Conservation (phyloP, 106 monocot species). For the Allium cepa region DNA sequence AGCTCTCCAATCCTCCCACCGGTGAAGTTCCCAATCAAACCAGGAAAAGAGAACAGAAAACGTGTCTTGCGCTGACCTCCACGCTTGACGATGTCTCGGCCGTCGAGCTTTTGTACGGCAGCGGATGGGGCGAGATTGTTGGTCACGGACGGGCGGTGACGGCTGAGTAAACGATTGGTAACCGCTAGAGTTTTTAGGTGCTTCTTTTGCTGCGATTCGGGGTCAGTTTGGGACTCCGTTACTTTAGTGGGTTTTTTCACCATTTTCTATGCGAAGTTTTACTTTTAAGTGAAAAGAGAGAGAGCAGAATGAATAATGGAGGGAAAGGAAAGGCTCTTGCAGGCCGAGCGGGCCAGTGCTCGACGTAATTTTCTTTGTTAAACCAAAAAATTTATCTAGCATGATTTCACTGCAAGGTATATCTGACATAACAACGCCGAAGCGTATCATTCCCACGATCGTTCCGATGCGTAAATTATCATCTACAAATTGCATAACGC, state of each 20-base stretch:
- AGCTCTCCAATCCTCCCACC: conserved; percentile 81
- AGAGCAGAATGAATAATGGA: too few species aligned
- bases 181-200: conserved; percentile 56
- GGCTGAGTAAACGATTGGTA: conserved; percentile 36
- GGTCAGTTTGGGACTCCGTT: conserved; percentile 15
- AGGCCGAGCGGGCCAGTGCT: too few species aligned
- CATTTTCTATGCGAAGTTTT: background rate
- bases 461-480: too few species aligned
- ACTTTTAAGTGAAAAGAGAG: too few species aligned
- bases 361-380: too few species aligned
- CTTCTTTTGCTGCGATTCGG: conserved; percentile 43
- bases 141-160: conserved; percentile 24
- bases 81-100: conserved; percentile 80
- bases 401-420: too few species aligned
- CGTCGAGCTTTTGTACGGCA: conserved; percentile 54
- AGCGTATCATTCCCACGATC: too few species aligned
- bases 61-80: conserved; percentile 81
- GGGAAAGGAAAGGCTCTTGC: too few species aligned
- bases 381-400: too few species aligned
- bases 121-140: conserved; percentile 52
- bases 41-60: conserved; percentile 93
- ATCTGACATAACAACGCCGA: too few species aligned
- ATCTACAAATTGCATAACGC: too few species aligned
- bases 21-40: conserved; percentile 67
- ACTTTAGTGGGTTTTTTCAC: background rate